Base-by-base conservation (phyloP, 2,329 filamentous ascomycete species). In the Penicillium sp. region DNA sequence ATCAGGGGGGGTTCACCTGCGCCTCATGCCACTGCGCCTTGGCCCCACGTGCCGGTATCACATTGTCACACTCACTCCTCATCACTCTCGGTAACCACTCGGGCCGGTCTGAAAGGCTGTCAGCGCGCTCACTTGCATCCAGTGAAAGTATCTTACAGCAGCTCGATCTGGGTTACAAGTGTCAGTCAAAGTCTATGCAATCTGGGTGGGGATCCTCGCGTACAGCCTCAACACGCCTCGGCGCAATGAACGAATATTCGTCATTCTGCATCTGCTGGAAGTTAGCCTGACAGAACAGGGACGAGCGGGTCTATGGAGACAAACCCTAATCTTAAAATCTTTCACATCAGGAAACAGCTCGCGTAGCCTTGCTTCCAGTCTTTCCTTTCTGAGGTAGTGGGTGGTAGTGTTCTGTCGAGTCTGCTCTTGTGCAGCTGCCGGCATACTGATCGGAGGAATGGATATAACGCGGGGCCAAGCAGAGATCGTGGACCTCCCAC, bases 301-400 rank as follows among this genome's bases (percentile, higher is more conserved):
- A 8, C n/a, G 19, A 26, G 22, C 26, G 35, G 37, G 21, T 35
- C 16, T 29, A 48, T 33, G 24, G 16, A 8, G 37, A 31, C 50
- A 48, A 62, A 66, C 65, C 51, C 60, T 49, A 29, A 67, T 67
- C 44, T 66, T 54, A 21, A 63, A 53, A 5, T 61, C 49, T 5
- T 59, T 64, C 21, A 62, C 59, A 3, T 33, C 44, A 2, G 65
- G 63, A 27, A 69, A 69, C 14, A 63, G 56, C 14, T 51, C 31
- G 31, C 65, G 59, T 14, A 69, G 58, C 7, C 64, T 51, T 6
- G 44, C 53, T 39, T 67, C 63, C 2, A 69, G 59, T n/a, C 31
- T 58, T 19, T 50, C 24, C 39, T 55, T 58, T 21, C 45, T 53
- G 24, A 69, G 48, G 29, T 50, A 50, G 7, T 22, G 31, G 8